Conservation (phyloP, 345 rosid genomes). For the Brassica incana region DNA sequence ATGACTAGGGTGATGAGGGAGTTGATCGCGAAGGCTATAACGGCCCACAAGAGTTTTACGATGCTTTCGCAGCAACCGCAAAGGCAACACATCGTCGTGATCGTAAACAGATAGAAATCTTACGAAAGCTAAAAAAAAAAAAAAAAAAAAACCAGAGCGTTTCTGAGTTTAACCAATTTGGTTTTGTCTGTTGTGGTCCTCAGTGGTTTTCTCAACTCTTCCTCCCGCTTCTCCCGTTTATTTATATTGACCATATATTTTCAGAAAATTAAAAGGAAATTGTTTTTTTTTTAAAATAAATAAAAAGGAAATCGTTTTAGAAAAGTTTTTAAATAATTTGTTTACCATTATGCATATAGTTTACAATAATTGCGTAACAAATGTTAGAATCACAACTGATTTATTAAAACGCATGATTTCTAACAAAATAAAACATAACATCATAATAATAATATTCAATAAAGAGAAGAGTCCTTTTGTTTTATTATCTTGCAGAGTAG, state of each 20-base stretch:
- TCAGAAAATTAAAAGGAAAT: not conserved
- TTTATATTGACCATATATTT: not conserved
- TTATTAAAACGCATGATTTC: not conserved
- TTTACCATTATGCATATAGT: not conserved
- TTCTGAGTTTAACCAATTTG: not conserved
- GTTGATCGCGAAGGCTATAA: not conserved
- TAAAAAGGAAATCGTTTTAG: no score
- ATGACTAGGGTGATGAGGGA: not conserved
- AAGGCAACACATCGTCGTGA: not conserved
- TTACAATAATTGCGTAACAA: not conserved
- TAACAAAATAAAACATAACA: not conserved
- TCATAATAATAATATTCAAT: slow-evolving; percentile 11
- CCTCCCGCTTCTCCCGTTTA: not conserved
- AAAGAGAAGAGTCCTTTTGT: slow-evolving; percentile 26
- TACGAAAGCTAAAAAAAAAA: not conserved
- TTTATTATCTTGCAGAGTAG: slow-evolving; percentile 31
- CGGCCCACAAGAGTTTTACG: not conserved
- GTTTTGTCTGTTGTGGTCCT: not conserved
- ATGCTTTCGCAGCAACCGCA: not conserved
- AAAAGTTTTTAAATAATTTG: not conserved
- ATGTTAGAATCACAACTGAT: not conserved
- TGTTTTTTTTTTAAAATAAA: not conserved
- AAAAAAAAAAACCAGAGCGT: not conserved
- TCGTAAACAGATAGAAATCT: not conserved
- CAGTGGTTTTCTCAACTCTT: not conserved